Percentiles rank a stretch among this genome's conserved stretches.
Evolutionary conservation across 2,329 filamentous ascomycete genomes (phyloP).

Genomic region (Magnaporthiopsis rhizophila): DNA sequence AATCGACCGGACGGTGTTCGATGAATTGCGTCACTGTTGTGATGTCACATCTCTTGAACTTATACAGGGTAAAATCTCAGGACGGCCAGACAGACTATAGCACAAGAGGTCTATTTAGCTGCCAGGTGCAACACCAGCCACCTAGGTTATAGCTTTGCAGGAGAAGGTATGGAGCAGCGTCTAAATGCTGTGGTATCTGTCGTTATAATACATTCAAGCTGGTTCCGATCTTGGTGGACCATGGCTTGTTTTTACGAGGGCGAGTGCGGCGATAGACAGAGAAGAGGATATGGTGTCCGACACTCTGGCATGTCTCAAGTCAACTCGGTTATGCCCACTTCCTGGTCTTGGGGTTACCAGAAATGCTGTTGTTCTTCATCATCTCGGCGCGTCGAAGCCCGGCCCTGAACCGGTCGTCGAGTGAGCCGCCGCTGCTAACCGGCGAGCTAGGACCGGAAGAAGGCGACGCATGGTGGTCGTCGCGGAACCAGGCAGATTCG

Average conservation of each 20-base stretch:
- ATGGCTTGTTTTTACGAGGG: neutral
- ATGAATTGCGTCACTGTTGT: no score
- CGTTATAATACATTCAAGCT: neutral
- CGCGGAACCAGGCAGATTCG: conserved; percentile 4
- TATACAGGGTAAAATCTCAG: no score
- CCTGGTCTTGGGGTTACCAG: neutral
- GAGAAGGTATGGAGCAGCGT: neutral
- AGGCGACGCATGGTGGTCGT: neutral
- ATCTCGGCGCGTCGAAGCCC: neutral
- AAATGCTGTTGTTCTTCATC: neutral
- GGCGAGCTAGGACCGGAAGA: neutral
- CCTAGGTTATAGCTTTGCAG: neutral
- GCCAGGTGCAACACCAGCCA: neutral
- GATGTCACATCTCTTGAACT: no score
- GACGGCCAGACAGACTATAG: neutral
- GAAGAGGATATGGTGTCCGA: neutral
- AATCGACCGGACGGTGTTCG: no score
- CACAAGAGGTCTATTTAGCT: neutral
- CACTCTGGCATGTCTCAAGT: neutral
- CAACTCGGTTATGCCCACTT: neutral
- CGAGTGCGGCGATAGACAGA: neutral
- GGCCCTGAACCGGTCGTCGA: neutral
- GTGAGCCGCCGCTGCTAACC: neutral
- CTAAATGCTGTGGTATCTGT: neutral
- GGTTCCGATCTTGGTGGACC: neutral